Base-by-base conservation (phyloP, 2,329 filamentous ascomycete genomes). In the Pyrenochaeta sp. region DNA sequence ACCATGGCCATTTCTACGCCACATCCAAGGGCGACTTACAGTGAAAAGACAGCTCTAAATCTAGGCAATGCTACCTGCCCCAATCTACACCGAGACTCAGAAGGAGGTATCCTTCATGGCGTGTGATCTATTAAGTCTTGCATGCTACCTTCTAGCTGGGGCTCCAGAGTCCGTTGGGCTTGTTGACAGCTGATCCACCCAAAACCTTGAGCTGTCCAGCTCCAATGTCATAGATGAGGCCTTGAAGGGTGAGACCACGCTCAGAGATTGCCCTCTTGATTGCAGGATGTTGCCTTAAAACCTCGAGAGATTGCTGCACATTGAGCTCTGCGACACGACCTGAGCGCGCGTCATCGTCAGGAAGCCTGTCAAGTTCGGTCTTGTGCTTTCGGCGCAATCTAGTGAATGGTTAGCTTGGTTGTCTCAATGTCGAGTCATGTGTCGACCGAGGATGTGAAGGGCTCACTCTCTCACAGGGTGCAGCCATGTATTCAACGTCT, bases 251-350 rank as follows among this genome's bases (percentile, higher is more conserved):
- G 28, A 96, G 71, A 1, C 86, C 87, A 19, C 88, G 78, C 59
- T 90, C 84, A 53, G 76, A 71, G 47, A 91, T 82, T 18, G 88
- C 89, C 50, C 89, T 85, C 60, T 85, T 79, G 20, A 95, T 80
- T 17, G 82, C 80, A 35, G 79, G 76, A 70, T 90, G 91, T 64
- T 83, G 78, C 75, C 86, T 81, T 44, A 94, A 72, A 14, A 83
- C 80, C 55, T 84, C 77, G 45, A 93, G 77, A 17, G 88, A 86
- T 22, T 81, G 77, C 56, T 84, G 77, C 13, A 95, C 88, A 67
- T 94, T 94, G 61, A 92, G 74, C 75, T 93, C 88, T 4, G 87
- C 86, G 49, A 96, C 74, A 55, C 83, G 83, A 8, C 81, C 71
- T 1, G 78, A 78, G 35, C 82, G 79, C 35, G 79, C 77, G 39